A percentile compares a stretch with the other conserved stretches of the same genome.
These are phyloP conservation scores for Eucalyptus polyanthemos DNA, from an alignment of 345 rosid species.

Conservation along the genomic window DNA sequence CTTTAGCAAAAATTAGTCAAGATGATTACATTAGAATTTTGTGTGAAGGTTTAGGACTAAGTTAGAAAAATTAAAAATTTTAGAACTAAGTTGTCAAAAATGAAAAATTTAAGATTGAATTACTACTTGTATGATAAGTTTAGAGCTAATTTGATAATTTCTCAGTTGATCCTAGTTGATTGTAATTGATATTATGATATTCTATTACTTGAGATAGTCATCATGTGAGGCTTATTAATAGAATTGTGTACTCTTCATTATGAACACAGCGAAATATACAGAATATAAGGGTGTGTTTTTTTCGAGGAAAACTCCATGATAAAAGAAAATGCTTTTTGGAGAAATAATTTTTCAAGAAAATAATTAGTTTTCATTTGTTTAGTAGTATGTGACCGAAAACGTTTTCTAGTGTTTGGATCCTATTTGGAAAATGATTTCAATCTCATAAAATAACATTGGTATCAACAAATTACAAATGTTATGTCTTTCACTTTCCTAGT, in stretches of 20 bases:
- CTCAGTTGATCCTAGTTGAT: not conserved
- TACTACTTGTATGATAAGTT: not conserved
- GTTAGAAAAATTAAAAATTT: not conserved
- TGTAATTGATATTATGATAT: not conserved
- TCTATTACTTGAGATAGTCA: not conserved
- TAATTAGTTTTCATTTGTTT: not conserved
- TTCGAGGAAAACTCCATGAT: not conserved
- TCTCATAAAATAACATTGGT: not conserved
- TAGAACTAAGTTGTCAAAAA: not conserved
- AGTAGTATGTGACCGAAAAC: not conserved
- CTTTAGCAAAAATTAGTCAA: not conserved
- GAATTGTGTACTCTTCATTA: not conserved
- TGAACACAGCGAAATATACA: not conserved
- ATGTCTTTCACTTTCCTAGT: not conserved
- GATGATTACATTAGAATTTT: not conserved
- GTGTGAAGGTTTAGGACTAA: not conserved
- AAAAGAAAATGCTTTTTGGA: not conserved
- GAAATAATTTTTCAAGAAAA: not conserved
- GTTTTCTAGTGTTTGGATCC: not conserved
- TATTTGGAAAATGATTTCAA: not conserved
- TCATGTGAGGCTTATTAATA: not conserved
- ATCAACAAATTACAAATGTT: not conserved
- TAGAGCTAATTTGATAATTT: not conserved
- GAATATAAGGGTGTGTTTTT: not conserved
- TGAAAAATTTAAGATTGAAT: not conserved